Evolutionary conservation across 352 stramenopile species (phyloP).

Genomic region (Hyaloperonospora arabidopsidis): DNA sequence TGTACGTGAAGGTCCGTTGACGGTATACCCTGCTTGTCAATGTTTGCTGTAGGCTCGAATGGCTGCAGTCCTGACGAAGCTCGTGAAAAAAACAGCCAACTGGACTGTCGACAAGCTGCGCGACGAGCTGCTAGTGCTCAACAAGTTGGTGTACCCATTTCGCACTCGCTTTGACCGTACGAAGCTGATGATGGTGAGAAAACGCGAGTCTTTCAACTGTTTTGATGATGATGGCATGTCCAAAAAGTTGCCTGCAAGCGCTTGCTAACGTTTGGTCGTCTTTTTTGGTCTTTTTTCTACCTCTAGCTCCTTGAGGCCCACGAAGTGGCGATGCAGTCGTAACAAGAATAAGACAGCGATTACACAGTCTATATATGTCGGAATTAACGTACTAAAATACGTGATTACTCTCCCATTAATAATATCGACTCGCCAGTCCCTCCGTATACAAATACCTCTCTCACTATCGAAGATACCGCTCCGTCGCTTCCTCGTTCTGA

Average conservation of each 20-base stretch:
- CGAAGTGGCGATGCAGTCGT: slow-evolving; percentile 18
- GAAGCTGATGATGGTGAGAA: slow-evolving; percentile 55
- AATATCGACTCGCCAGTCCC: too few relatives aligned
- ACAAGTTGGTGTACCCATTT: slow-evolving; percentile 62
- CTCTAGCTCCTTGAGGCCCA: slow-evolving; percentile 12
- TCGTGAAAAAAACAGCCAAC: slow-evolving; percentile 49
- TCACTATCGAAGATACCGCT: too few relatives aligned
- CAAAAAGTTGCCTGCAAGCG: background rate
- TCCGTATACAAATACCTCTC: too few relatives aligned
- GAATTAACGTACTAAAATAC: too few relatives aligned
- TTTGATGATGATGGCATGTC: too few relatives aligned
- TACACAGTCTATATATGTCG: too few relatives aligned
- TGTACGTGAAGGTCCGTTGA: background rate
- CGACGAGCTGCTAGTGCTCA: slow-evolving; percentile 56
- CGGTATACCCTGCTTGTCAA: slow-evolving; percentile 3
- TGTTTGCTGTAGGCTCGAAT: slow-evolving; percentile 40
- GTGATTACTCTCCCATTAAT: too few relatives aligned
- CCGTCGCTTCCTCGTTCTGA: too few relatives aligned
- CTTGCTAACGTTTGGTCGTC: background rate
- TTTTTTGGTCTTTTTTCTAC: background rate
- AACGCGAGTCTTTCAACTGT: too few relatives aligned
- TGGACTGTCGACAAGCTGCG: slow-evolving; percentile 75
- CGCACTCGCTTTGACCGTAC: slow-evolving; percentile 54
- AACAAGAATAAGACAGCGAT: too few relatives aligned
- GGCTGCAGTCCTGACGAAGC: slow-evolving; percentile 30